Evolutionary conservation across 371 early-diverging fungal species (phyloP).

Genomic region (Sporodiniella umbellata): DNA sequence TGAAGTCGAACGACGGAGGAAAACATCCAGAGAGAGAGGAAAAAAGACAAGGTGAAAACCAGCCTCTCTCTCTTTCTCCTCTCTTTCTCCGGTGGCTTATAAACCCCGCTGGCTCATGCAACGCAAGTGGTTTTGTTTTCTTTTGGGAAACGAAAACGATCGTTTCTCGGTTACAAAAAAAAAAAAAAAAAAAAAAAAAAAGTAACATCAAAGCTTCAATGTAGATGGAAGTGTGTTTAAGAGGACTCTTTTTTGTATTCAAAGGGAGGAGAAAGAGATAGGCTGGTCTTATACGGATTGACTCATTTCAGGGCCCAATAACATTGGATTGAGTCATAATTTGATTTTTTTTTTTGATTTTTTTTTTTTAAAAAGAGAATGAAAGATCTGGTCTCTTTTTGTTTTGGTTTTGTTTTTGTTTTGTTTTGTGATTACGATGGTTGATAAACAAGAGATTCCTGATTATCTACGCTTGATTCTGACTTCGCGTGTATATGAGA

Average conservation of each 20-base stretch:
- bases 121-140: too few relatives aligned
- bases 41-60: not conserved
- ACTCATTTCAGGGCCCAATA: not conserved
- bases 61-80: too few relatives aligned
- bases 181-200: too few relatives aligned
- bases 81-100: too few relatives aligned
- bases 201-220: too few relatives aligned
- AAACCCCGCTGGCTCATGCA: too few relatives aligned
- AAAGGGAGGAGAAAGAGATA: not conserved
- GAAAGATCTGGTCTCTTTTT: not conserved
- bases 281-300: too few relatives aligned
- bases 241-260: not conserved
- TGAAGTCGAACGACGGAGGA: conserved; percentile 19
- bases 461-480: conserved; percentile 92
- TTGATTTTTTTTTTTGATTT: not conserved
- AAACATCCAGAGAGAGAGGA: conserved; percentile 17
- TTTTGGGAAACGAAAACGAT: too few relatives aligned
- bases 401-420: not conserved
- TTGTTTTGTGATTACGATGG: not conserved
- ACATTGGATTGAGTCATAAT: not conserved
- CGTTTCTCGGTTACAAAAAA: too few relatives aligned
- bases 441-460: conserved; percentile 25
- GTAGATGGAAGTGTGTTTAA: not conserved
- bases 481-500: conserved; percentile 88
- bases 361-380: not conserved